Base-by-base conservation (phyloP, 495 filamentous ascomycete genomes). In the Lasiosphaeria miniovina region DNA sequence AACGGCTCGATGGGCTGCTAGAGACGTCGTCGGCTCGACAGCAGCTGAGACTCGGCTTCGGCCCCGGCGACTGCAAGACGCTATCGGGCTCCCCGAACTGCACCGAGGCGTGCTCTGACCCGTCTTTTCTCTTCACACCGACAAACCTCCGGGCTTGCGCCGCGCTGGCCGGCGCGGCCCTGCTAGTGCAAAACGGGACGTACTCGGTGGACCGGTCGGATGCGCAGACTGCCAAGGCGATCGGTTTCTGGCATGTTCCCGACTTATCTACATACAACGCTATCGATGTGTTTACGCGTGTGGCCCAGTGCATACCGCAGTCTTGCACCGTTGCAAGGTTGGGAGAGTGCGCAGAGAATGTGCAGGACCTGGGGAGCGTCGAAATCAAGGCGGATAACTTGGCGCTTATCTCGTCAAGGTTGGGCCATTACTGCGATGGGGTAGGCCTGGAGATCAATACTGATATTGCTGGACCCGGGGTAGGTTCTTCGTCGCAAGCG, bases 151-250 rank as follows among this genome's bases (percentile, higher is more conserved):
- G 57, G 15, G 57, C 33, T 9, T 59, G 57, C 17, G 46, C 49
- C 14, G 36, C 49, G 49, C 57, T 59, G 3, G 57, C 49, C 4
- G 57, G 57, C 34, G 57, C 57, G 15, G 57, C 49, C 7, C 36
- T 52, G 36, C 14, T 52, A 24, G 49, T 59, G 36, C 49, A 59
- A 36, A 46, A 59, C 40, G 35, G 38, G 36, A 53, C 57, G 7
- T 59, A 59, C 36, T 32, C 2, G 1, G n/a, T 58, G 11, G 55
- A 58, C 33, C n/a, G 24, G 41, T 32, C 15, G 34, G 46, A 49
- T 10, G 14, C 6, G 33, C 33, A 5, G 36, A 17, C 49, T 38
- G 49, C 11, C 32, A 46, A 38, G n/a, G 35, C 34, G 32, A 41
- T 41, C 1, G 14, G 8, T 9, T 8, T 14, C 38, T 41, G 38